Percentiles rank a stretch among this genome's conserved stretches.
phyloP scores from a whole-genome alignment of 2,329 filamentous ascomycete species.

The Exophiala aquamarina region DNA sequence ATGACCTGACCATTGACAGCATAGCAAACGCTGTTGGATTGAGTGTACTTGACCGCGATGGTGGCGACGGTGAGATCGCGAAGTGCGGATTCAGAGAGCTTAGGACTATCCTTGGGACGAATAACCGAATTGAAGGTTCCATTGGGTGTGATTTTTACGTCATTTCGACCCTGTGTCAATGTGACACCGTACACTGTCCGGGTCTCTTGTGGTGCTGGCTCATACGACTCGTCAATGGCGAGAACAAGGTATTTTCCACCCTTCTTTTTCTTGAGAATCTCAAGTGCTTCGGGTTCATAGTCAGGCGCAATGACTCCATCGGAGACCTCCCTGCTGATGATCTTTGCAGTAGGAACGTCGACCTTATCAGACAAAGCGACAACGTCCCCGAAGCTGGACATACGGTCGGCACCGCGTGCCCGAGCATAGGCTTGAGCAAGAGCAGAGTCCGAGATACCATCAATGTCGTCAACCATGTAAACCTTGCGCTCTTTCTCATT shows the following conservation, averaged over 20 bases:
- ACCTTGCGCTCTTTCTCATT: constrained; percentile 89
- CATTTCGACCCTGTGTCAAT: constrained; percentile 89
- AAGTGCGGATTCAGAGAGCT: constrained; percentile 76
- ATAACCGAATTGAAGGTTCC: constrained; percentile 81
- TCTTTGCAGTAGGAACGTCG: constrained; percentile 90
- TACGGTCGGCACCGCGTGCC: constrained; percentile 91
- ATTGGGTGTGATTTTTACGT: constrained; percentile 77
- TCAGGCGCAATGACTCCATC: constrained; percentile 93
- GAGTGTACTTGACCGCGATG: constrained; percentile 96
- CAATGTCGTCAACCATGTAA: constrained; percentile 97
- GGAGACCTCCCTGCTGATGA: constrained; percentile 96
- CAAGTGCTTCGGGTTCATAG: constrained; percentile 80
- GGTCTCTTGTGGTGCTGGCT: constrained; percentile 71
- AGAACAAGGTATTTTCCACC: constrained; percentile 94
- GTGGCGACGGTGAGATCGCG: constrained; percentile 93
- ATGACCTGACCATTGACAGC: constrained; percentile 90
- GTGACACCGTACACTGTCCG: constrained; percentile 88
- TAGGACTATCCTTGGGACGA: constrained; percentile 73
- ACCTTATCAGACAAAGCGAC: constrained; percentile 90
- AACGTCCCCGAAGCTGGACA: constrained; percentile 97
- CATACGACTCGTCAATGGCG: constrained; percentile 87
- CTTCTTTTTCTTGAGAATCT: constrained; percentile 97
- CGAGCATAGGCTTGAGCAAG: constrained; percentile 95
- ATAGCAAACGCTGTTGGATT: constrained; percentile 99
- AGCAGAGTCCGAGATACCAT: constrained; percentile 78